Conservation (phyloP, 345 rosid genomes). For the Microthlaspi erraticum region DNA sequence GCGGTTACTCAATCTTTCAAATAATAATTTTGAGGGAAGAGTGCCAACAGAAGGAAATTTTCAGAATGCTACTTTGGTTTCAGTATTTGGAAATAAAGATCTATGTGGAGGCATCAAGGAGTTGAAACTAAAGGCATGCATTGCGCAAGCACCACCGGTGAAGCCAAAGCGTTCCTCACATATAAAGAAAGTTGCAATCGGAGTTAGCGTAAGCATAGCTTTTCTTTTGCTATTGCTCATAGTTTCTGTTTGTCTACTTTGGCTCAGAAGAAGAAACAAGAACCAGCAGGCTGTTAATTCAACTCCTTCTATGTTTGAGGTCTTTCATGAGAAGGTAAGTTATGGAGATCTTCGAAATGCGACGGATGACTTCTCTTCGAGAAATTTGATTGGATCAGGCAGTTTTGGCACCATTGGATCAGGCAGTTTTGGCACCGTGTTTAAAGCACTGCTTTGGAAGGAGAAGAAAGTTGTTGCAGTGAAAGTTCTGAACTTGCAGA, state of each 20-base stretch:
- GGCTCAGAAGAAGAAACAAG: neutral
- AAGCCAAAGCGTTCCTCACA: neutral
- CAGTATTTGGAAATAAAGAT: neutral
- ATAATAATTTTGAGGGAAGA: slow-evolving; percentile 19
- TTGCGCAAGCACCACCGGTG: neutral
- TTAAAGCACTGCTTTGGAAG: neutral
- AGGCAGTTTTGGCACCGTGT: neutral
- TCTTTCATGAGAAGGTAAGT: no score
- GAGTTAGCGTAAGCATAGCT: neutral
- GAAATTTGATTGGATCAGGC: slow-evolving; percentile 29
- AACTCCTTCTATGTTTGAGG: neutral
- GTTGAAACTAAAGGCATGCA: slow-evolving; percentile 17
- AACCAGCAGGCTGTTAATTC: neutral
- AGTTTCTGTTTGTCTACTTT: neutral
- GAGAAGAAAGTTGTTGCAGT: slow-evolving; percentile 2
- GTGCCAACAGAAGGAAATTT: slow-evolving; percentile 32
- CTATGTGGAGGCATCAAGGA: neutral
- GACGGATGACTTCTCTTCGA: slow-evolving; percentile 34
- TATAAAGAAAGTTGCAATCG: neutral
- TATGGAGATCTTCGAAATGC: slow-evolving; percentile 30
- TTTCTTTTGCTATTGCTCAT: neutral
- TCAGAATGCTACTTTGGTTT: neutral
- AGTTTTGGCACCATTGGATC: slow-evolving; percentile 18
- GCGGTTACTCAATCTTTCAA: slow-evolving; percentile 25
- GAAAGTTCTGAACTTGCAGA: slow-evolving; percentile 50